Conservation (phyloP, 1,284 basidiomycete species). For the Tilletia caries region DNA sequence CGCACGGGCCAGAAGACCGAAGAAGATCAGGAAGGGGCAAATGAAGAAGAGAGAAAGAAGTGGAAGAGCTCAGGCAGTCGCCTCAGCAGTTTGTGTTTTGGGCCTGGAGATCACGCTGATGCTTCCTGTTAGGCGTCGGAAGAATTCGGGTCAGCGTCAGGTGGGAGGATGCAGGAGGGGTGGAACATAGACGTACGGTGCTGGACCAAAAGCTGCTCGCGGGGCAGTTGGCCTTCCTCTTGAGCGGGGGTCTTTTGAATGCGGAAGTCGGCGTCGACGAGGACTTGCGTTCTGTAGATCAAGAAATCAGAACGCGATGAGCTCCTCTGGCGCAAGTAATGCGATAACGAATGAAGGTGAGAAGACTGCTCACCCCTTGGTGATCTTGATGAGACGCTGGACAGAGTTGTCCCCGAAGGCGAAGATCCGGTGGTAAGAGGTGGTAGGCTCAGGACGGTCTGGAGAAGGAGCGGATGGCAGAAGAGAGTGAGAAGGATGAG, state of each 20-base stretch:
- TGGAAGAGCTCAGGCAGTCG: neutral
- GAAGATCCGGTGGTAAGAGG: conserved; percentile 43
- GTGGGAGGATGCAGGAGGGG: neutral
- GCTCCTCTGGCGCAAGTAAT: too few species aligned
- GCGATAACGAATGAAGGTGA: too few species aligned
- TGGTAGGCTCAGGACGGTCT: conserved; percentile 22
- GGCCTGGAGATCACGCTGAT: conserved; percentile 41
- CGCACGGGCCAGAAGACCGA: neutral
- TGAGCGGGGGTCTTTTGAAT: conserved; percentile 32
- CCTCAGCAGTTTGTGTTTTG: conserved; percentile 14
- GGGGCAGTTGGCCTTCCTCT: conserved; percentile 25
- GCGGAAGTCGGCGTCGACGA: conserved; percentile 49
- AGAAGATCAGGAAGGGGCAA: neutral
- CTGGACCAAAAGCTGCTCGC: conserved; percentile 32
- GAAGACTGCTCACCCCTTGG: conserved; percentile 35
- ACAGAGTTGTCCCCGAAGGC: conserved; percentile 43
- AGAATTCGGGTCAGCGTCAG: too few species aligned
- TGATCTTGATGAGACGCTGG: conserved; percentile 37
- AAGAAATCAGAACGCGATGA: neutral
- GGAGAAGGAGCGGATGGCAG: neutral
- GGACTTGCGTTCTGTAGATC: conserved; percentile 32
- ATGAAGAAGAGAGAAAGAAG: neutral
- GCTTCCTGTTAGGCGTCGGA: conserved; percentile 23
- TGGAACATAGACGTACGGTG: conserved; percentile 35
- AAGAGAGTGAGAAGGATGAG: neutral